phyloP scores from a whole-genome alignment of 495 filamentous ascomycete genomes.

The Baudoinia panamericana region DNA sequence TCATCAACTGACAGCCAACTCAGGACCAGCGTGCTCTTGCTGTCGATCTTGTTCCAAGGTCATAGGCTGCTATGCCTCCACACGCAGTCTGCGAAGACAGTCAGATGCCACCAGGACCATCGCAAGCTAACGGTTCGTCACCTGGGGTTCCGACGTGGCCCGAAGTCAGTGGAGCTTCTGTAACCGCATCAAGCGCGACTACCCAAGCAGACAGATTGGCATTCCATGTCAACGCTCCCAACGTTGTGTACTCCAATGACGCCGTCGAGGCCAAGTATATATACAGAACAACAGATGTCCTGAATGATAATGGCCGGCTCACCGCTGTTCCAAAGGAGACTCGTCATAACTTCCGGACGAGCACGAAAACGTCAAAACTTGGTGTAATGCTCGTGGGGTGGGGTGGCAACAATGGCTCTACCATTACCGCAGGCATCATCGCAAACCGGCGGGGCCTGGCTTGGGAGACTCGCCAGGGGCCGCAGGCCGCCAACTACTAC shows the following conservation, averaged over 20 bases:
- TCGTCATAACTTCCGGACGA: conserved; percentile 92
- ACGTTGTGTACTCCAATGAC: conserved; percentile 76
- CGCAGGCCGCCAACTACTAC: conserved; percentile 84
- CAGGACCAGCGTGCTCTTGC: too few species aligned
- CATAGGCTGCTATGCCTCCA: too few species aligned
- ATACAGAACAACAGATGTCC: conserved; percentile 83
- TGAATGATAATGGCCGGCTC: conserved; percentile 57
- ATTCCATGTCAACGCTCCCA: conserved; percentile 85
- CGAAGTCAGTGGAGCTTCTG: too few species aligned
- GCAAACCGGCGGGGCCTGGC: conserved; percentile 76
- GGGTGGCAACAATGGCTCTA: conserved; percentile 98
- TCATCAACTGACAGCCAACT: too few species aligned
- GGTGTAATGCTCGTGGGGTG: conserved; percentile 96
- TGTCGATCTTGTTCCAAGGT: too few species aligned
- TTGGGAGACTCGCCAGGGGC: conserved; percentile 90
- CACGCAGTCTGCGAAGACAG: too few species aligned
- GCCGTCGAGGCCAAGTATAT: conserved; percentile 91
- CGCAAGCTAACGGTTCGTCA: too few species aligned
- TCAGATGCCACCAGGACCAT: too few species aligned
- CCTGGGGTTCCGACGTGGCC: too few species aligned
- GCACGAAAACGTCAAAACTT: conserved; percentile 82
- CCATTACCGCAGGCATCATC: conserved; percentile 92
- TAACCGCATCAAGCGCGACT: too few species aligned
- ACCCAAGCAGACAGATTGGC: too few species aligned
- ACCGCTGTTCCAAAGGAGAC: conserved; percentile 79